Conservation (phyloP, 2,329 filamentous ascomycete genomes). For the Colletotrichum theobromicola region DNA sequence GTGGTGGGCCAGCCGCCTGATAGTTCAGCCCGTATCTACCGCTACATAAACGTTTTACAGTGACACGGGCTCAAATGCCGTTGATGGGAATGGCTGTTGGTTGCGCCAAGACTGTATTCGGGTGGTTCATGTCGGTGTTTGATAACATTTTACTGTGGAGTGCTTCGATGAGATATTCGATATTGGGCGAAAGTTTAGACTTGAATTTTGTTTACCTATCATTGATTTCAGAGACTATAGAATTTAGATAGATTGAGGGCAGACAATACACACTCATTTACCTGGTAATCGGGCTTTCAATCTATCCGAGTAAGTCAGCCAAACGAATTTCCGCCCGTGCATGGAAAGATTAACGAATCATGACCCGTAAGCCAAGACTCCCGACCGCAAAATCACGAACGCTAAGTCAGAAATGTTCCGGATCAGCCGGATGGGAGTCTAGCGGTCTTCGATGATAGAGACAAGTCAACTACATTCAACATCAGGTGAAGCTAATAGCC, state of each 20-base stretch:
- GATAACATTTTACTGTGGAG: not conserved
- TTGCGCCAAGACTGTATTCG: not conserved
- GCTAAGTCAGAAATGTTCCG: not conserved
- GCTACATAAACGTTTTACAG: not conserved
- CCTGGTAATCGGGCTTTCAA: not conserved
- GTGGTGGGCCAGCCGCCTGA: not conserved
- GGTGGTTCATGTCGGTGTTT: not conserved
- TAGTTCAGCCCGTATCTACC: not conserved
- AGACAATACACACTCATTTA: not conserved
- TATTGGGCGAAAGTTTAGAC: rapidly evolving
- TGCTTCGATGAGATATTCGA: not conserved
- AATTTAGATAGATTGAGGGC: not conserved
- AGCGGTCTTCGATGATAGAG: not conserved
- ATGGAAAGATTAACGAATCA: not conserved
- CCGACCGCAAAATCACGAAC: not conserved
- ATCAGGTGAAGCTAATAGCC: rapidly evolving
- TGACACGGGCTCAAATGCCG: not conserved
- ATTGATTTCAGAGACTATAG: not conserved
- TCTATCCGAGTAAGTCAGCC: not conserved
- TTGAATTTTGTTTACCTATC: not conserved
- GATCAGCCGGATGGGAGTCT: not conserved
- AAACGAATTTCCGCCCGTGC: not conserved
- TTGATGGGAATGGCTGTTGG: not conserved
- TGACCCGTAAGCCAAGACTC: not conserved
- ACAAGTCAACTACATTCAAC: not conserved